Base-by-base conservation (phyloP, 805 yeast species). In the Blastobotrys robertii region DNA sequence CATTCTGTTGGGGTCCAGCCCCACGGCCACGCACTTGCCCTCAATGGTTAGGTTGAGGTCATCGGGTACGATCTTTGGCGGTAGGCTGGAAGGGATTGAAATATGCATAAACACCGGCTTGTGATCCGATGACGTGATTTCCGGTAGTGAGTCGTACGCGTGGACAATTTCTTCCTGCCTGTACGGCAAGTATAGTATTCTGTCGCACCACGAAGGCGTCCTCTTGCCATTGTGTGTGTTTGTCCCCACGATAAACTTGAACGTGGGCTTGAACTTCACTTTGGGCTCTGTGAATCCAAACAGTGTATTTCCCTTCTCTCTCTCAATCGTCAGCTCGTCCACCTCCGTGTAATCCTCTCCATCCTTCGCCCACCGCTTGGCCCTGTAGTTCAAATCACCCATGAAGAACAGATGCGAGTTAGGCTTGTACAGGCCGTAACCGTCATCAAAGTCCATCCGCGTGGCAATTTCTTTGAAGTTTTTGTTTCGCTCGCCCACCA, bases 191-290 rank as follows among this genome's bases (percentile, higher is more conserved):
- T 66, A 84, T 37, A 88, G 58, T 4, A 88, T 74, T 42, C 97
- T 64, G 58, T 88, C 97, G 61, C 96, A 87, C 94, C 95, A 88
- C 5, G 94, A 80, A 0, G 96, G 94, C 1, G 66, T 64, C 43
- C 96, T 67, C 50, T 77, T 79, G 1, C 58, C 34, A 46, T 75
- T 73, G 58, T 75, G 83, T 8, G 63, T 60, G 2, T 49, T 41
- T 0, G 78, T 67, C 29, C 74, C 72, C 1, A 70, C 45, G 40
- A 61, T 59, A 57, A 67, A 84, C 62, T 88, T 88, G 66, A 81
- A 88, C 0, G 94, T 83, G 8, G 95, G 96, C n/a, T 65, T 66
- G 58, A 88, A 88, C 0, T 53, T 52, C 11, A 88, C 70, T n/a
- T 64, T 56, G 0, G 77, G 70, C 61, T 88, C 97, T 1, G 65